Conservation (phyloP, 2,329 filamentous ascomycete species). For the Fusarium stilboides region DNA sequence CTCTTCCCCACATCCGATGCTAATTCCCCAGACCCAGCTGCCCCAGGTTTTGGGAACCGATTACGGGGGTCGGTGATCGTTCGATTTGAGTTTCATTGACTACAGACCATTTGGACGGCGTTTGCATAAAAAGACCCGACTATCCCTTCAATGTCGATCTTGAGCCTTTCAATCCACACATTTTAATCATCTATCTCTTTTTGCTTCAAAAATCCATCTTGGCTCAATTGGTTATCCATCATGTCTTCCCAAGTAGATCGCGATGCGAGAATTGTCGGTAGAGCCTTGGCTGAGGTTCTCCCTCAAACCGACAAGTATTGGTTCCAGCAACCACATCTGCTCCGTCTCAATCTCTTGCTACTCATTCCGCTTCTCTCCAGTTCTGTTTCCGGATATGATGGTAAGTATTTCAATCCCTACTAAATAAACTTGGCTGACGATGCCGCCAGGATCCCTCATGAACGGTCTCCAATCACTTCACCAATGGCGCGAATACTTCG, state of each 20-base stretch:
- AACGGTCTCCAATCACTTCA: constrained; percentile 59
- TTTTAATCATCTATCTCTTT: not conserved
- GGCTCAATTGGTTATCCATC: constrained; percentile 12
- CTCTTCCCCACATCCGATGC: not conserved
- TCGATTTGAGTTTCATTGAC: not conserved
- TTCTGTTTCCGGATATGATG: constrained; percentile 61
- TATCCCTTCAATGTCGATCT: constrained; percentile 1
- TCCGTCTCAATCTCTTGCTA: constrained; percentile 61
- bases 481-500: constrained; percentile 58
- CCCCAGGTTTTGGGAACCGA: constrained; percentile 7
- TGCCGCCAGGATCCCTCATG: constrained; percentile 53
- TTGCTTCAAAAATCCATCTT: not conserved
- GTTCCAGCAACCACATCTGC: constrained; percentile 61
- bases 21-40: not conserved
- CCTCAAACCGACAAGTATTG: constrained; percentile 59
- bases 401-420: constrained; percentile 35
- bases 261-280: constrained; percentile 50
- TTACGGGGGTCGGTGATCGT: not conserved
- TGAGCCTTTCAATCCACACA: not conserved
- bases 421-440: constrained; percentile 1
- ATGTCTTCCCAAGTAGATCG: constrained; percentile 42
- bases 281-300: constrained; percentile 52
- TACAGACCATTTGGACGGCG: not conserved
- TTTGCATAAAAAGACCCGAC: constrained; percentile 2
- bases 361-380: constrained; percentile 61